A percentile compares a stretch with the other conserved stretches of the same genome.
Conservation (phyloP, 805 yeast genomes). For the Metschnikowia reukaufii region DNA sequence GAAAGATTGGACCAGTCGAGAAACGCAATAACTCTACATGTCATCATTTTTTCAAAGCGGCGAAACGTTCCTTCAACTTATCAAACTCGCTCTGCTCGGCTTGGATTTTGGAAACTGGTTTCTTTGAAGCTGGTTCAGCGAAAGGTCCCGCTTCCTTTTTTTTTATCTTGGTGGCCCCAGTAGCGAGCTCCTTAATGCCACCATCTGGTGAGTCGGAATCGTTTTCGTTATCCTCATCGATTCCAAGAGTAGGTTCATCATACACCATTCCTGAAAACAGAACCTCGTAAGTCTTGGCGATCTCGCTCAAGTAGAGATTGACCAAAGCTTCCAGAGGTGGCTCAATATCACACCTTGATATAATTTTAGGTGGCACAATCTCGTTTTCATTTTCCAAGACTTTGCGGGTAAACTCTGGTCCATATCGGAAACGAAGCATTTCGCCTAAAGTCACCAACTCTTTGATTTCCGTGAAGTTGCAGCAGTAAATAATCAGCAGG, state of each 20-base stretch:
- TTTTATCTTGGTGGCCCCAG: neutral
- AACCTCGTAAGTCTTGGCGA: conserved; percentile 75
- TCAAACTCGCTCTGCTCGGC: conserved; percentile 53
- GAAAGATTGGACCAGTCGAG: too few species aligned
- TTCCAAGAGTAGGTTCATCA: conserved; percentile 23
- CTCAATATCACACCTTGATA: conserved; percentile 59
- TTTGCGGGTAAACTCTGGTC: conserved; percentile 59
- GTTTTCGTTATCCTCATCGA: conserved; percentile 26
- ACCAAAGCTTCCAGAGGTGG: conserved; percentile 71
- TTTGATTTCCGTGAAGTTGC: conserved; percentile 73
- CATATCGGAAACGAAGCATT: conserved; percentile 59
- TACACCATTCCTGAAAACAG: conserved; percentile 59
- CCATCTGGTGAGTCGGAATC: conserved; percentile 27
- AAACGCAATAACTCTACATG: neutral
- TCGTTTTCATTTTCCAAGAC: conserved; percentile 51
- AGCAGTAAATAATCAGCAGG: conserved; percentile 63
- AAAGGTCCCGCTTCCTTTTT: neutral
- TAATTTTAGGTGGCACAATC: conserved; percentile 67
- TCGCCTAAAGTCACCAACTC: conserved; percentile 66
- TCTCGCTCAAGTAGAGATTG: conserved; percentile 68
- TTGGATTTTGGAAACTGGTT: conserved; percentile 26
- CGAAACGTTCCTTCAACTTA: conserved; percentile 68
- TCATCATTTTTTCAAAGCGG: conserved; percentile 54
- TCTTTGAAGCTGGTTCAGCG: conserved; percentile 6
- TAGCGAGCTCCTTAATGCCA: conserved; percentile 10